Evolutionary conservation across 768 basidiomycete genomes (phyloP), one percentile per base, ranked within the genome.

Genomic region (Zangia roseola): DNA sequence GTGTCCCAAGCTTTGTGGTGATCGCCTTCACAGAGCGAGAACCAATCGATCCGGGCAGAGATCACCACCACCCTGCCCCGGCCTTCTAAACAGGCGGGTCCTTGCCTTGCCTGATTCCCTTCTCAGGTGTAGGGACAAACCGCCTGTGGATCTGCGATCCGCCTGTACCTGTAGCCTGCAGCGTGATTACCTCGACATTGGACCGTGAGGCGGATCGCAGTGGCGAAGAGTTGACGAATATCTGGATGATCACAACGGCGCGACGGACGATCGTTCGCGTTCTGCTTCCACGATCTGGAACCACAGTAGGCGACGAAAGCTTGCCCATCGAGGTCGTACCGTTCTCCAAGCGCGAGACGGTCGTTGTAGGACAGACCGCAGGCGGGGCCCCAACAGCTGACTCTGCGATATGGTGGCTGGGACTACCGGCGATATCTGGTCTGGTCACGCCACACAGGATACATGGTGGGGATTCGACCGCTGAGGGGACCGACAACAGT

Each of bases 101-200:
- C 26, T 6, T 50, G 13, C 40, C 44, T 3, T 9, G 34, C 19
- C 49, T 47, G 12, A 10, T n/a, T 1, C 31, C 25, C 25, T 43
- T 24, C 14, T 47, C 49, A 12, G 52, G 54, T 17, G 44, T n/a
- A 4, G 60, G 46, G 2, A 42, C 16, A 20, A 50, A 54, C 17
- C 47, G 0, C 20, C 40, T 47, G 1, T 43, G 49, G 16, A 53
- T 33, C 16, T 21, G 47, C 2, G 45, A 40, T n/a, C 14, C 25
- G 8, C 40, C n/a, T 5, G 28, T 35, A 2, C 43, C 26, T 6
- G 5, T 10, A 1, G 16, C 9, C 48, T 5, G 45, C 2, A 17
- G 14, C 1, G 19, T 3, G 24, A 16, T 7, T 0, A 12, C 25
- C 16, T 25, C 12, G 16, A 12, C 2, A 4, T 5, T 10, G 0